Base-by-base conservation (phyloP, 176 grass and related monocot species). In the Cocos nucifera region DNA sequence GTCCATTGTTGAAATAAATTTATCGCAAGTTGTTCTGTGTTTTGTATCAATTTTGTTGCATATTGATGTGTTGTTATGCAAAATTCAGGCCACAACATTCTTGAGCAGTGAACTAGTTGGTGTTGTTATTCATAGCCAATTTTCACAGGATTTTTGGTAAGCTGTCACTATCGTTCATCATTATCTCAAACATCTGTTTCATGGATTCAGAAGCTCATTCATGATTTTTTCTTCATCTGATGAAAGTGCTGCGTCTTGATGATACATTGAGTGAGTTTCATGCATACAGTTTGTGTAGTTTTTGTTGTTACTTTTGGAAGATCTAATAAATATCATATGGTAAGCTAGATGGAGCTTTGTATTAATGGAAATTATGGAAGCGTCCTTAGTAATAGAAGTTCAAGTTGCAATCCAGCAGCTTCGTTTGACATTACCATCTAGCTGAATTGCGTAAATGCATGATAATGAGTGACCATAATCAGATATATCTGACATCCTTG, bases 11-110 rank as follows among this genome's bases (percentile, higher is more conserved):
- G 54, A 17, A 58, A 17, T 71, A 61, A 51, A 17, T 73, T 39
- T 39, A 39, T 21, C 59, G 35, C 51, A 62, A 17, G 30, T 49
- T 61, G 3, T 73, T 26, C 9, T 39, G 32, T 10, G 12, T 39
- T 39, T 39, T 39, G 32, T 10, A 39, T 39, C 32, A 8, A 2
- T 74, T 48, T 61, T 48, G 24, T 25, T 30, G 17, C 26, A 65
- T 53, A 78, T 53, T 25, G 9, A 39, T 39, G 32, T 5, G 2
- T 54, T 29, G n/a, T 82, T 78, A 26, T 54, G 48, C 39, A 21
- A 29, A 23, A 22, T 21, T 50, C 79, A 96, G 87, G 83, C 17
- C 65, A 85, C 64, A 97, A 85, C 71, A 7, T 91, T 85, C 70
- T 91, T 78, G 58, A 70, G 65, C 67, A 62, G 39, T 82, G 68